A percentile compares a stretch with the other conserved stretches of the same genome.
phyloP scores from a whole-genome alignment of 1,284 basidiomycete species.

The Ustilago crameri region DNA sequence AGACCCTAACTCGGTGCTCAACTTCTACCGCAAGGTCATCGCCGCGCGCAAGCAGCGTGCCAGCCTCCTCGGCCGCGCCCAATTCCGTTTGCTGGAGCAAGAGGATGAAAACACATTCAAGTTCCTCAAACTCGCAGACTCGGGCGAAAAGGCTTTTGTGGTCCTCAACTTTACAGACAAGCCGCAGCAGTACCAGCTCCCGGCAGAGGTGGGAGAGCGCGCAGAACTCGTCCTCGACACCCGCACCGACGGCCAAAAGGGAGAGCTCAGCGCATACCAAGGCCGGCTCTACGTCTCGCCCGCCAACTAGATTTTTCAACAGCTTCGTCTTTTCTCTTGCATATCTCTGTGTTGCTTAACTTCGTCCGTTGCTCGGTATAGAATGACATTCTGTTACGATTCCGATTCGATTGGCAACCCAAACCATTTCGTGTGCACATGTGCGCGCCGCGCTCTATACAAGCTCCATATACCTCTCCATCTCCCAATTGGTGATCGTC shows the following conservation, averaged over 20 bases:
- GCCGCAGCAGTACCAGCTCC: slow-evolving; percentile 33
- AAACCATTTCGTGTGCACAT: not conserved
- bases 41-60: slow-evolving; percentile 73
- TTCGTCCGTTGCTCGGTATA: not conserved
- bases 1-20: slow-evolving; percentile 72
- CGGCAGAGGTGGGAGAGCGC: slow-evolving; percentile 13
- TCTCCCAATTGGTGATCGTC: slow-evolving; percentile 93
- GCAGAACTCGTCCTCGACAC: slow-evolving; percentile 29
- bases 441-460: slow-evolving; percentile 14
- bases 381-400: not conserved
- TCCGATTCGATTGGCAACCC: too few relatives aligned
- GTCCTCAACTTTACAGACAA: slow-evolving; percentile 52
- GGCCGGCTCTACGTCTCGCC: slow-evolving; percentile 35
- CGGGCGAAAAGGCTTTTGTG: slow-evolving; percentile 50
- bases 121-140: slow-evolving; percentile 72
- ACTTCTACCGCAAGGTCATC: slow-evolving; percentile 75
- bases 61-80: slow-evolving; percentile 74
- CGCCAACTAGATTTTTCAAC: slow-evolving; percentile 4
- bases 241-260: slow-evolving; percentile 13
- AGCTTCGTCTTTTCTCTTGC: too few relatives aligned
- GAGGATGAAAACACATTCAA: slow-evolving; percentile 73
- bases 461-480: slow-evolving; percentile 71
- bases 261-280: slow-evolving; percentile 27
- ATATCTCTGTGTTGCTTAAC: too few relatives aligned
- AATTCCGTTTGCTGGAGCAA: slow-evolving; percentile 72